Evolutionary conservation across 2,329 filamentous ascomycete genomes (phyloP), one percentile per base, ranked within the genome.

Genomic region (Arachnomyces sp.): DNA sequence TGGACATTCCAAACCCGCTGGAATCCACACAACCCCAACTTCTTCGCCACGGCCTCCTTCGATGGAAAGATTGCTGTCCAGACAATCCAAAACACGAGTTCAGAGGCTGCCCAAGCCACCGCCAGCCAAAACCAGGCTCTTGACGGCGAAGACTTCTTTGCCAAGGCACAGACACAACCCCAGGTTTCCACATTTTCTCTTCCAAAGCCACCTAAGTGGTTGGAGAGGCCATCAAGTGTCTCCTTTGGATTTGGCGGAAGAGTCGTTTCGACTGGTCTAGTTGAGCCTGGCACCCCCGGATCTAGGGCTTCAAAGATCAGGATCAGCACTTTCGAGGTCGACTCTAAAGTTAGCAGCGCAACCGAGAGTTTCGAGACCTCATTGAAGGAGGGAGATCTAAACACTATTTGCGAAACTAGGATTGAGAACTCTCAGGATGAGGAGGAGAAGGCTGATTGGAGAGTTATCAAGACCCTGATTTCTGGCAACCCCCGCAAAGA

Each of bases 1-100:
- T 98, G 92, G 90, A 94, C 89, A 4, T 98, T 98, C 70, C 81
- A 90, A 59, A 94, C 92, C 4, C 78, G 82, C 46, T 96, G 93
- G 75, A 89, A 94, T 61, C 92, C 92, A 20, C 81, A 85, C 51
- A 94, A 98, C 62, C 90, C 92, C 8, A 85, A 81, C 57, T 72
- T 98, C 43, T 86, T 90, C 36, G 93, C 93, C 13, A 96, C 92
- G 13, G 92, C 93, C 7, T 94, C 90, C 2, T 96, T 96, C 51
- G 92, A 98, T 57, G 92, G 93, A 53, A 95, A 93, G 66, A 94
- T 98, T 47, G 82, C 84, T 2, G 72, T 98, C 33, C 90, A 95
- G 60, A 94, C 90, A 1, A 74, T 95, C 31, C 92, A 98, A 58
- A 95, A 92, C 63, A 94, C 89, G 28, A 93, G 92, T 59, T 77